Base-by-base conservation (phyloP, 176 grass and related monocot species). In the Rhynchospora pubera region DNA sequence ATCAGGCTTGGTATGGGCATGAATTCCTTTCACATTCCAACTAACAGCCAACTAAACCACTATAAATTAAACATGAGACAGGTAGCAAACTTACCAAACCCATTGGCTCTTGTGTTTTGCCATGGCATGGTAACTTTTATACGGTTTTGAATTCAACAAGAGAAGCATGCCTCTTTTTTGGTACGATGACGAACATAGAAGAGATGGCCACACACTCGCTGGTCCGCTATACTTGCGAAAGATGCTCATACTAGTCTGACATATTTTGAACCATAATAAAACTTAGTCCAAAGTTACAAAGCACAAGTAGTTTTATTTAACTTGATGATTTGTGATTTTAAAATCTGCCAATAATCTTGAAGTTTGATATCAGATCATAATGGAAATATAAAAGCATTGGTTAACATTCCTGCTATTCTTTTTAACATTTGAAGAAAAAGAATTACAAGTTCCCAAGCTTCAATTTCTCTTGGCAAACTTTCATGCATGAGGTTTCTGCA, bases 371-470 rank as follows among this genome's bases (percentile, higher is more conserved):
- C 48, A 77, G 23, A 82, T 46, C 1, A 80, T 23, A 61, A 78
- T 3, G 13, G n/a, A 62, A 80, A 80, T 60, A 19, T 55, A n/a
- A 68, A 56, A 61, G 10, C 19, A 58, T 24, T 66, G 21, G 43
- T 66, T 62, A 60, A 59, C 14, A 50, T 15, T 66, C 14, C 13
- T 18, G 32, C 21, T 26, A 65, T 76, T 53, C 48, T 26, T 69
- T 69, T 75, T 55, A 30, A 56, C 18, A 85, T 85, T 43, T 57
- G 39, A 59, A 53, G 56, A 28, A 85, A 87, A 42, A 84, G 85
- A 3, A 84, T 83, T 90, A 93, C 94, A 52, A 97, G 88, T 83
- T 97, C 87, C 92, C 90, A 94, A 44, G 81, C 90, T 88, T 92
- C 94, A 76, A 89, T 83, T 12, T 87, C 64, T 68, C 42, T 91